Base-by-base conservation (phyloP, 495 filamentous ascomycete species). In the Penicillium psychrofluorescens region DNA sequence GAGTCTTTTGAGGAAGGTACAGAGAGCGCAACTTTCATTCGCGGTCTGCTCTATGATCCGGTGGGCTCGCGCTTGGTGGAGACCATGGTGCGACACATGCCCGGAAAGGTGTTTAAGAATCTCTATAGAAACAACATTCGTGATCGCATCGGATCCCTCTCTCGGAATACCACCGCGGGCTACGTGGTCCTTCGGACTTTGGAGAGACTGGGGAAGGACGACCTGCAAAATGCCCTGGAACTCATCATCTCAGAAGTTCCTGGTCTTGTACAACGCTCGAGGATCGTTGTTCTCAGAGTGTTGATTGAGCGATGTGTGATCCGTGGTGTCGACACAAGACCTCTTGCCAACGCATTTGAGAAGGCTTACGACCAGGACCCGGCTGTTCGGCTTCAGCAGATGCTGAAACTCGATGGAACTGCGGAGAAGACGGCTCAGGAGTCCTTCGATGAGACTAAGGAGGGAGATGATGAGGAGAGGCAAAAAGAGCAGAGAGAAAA, bases 11-110 rank as follows among this genome's bases (percentile, higher is more conserved):
- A 68, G 27, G 75, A 79, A 46, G 78, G 70, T 6, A 76, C 72
- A 2, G 76, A 79, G 46, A 81, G 73, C 40, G 72, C 74, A 28
- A 65, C 68, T 8, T 96, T 96, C 58, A 78, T 96, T 59, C 86
- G 86, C 49, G 81, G 85, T 31, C 74, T 97, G 49, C 62, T 96
- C 15, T 97, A 96, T 56, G 87, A 95, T 55, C 68, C 85, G 0
- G 79, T 96, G 16, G 94, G 94, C 5, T 95, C 90, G 6, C 83
- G 90, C 29, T 72, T 98, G 5, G 75, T 95, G 9, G 92, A 98
- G 59, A 85, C 81, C 2, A 81, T 98, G 43, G 76, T 95, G 46
- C 75, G 76, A 8, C 72, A 81, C 53, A 83, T 84, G 28, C 89
- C 90, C 0, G 90, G 87, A 28, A 95, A 87, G 55, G 73, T 86